Evolutionary conservation across 495 filamentous ascomycete species (phyloP).

Genomic region (Penicillium ucsense): DNA sequence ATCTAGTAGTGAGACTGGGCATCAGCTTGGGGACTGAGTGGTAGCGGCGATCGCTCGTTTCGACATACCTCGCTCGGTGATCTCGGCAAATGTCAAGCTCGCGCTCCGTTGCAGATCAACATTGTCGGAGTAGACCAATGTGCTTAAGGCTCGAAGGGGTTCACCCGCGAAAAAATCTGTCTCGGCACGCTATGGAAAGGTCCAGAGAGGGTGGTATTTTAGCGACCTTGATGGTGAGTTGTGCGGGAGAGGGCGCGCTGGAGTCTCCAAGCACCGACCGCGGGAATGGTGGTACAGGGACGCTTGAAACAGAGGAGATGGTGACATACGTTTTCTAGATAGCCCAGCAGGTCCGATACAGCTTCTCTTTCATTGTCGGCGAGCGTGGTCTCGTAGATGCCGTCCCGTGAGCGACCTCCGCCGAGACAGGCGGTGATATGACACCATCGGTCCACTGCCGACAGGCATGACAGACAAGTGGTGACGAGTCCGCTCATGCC

Average conservation of each 20-base stretch:
- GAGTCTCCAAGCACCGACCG: background rate
- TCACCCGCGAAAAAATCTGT: conserved; percentile 98
- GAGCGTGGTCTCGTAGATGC: conserved; percentile 87
- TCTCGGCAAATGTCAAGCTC: conserved; percentile 96
- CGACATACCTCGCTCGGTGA: conserved; percentile 86
- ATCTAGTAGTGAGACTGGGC: conserved; percentile 47
- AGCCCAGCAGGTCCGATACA: conserved; percentile 88
- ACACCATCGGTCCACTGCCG: conserved; percentile 38
- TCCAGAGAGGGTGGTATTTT: conserved; percentile 1
- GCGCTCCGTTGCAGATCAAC: conserved; percentile 96
- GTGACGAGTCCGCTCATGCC: conserved; percentile 36
- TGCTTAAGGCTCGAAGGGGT: conserved; percentile 88
- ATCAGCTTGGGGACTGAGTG: background rate
- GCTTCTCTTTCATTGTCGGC: conserved; percentile 96
- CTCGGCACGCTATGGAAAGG: conserved; percentile 63
- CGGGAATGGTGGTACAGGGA: background rate
- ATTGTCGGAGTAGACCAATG: conserved; percentile 95
- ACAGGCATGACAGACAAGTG: conserved; percentile 36
- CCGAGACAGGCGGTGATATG: conserved; percentile 39
- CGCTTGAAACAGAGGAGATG: background rate
- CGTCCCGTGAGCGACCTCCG: conserved; percentile 79
- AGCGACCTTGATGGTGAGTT: background rate
- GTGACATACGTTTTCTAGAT: conserved; percentile 80
- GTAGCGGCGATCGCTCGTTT: background rate
- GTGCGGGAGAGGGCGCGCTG: background rate